Evolutionary conservation across 805 yeast genomes (phyloP).

Genomic region (Suhomyces emberorum): DNA sequence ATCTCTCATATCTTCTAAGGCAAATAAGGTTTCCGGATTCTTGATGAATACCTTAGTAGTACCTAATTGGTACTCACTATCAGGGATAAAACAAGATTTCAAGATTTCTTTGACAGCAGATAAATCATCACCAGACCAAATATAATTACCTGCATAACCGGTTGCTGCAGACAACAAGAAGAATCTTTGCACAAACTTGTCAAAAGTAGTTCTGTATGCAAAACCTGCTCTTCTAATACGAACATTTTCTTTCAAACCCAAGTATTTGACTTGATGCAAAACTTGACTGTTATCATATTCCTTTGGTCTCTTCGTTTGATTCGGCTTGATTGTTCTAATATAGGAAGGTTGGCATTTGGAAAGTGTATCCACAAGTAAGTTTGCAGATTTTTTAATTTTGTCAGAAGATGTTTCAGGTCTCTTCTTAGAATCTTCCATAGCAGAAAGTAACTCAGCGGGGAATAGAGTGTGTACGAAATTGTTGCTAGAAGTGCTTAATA

Average conservation of each 20-base stretch:
- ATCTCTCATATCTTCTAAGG: constrained; percentile 93
- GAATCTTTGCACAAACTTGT: constrained; percentile 92
- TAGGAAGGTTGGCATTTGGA: constrained; percentile 93
- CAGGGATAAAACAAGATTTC: constrained; percentile 62
- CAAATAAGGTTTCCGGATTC: constrained; percentile 94
- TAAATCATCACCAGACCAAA: constrained; percentile 54
- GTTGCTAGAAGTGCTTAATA: constrained; percentile 70
- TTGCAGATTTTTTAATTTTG: constrained; percentile 89
- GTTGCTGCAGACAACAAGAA: constrained; percentile 83
- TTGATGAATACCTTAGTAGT: constrained; percentile 89
- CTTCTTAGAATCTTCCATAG: constrained; percentile 53
- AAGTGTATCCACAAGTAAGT: constrained; percentile 81
- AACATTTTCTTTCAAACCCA: constrained; percentile 95
- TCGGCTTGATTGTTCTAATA: constrained; percentile 96
- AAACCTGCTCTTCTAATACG: constrained; percentile 98
- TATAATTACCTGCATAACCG: constrained; percentile 82
- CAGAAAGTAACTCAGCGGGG: constrained; percentile 35
- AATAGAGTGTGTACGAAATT: constrained; percentile 59
- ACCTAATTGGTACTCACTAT: constrained; percentile 85
- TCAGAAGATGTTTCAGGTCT: constrained; percentile 97
- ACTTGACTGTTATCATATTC: constrained; percentile 90
- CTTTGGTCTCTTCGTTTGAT: constrained; percentile 84
- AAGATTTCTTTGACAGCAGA: constrained; percentile 52
- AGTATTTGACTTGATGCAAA: constrained; percentile 89
- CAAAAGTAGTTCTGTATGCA: constrained; percentile 95